Evolutionary conservation across 2,329 filamentous ascomycete genomes (phyloP).

Genomic region (Aureobasidium leucospermi): DNA sequence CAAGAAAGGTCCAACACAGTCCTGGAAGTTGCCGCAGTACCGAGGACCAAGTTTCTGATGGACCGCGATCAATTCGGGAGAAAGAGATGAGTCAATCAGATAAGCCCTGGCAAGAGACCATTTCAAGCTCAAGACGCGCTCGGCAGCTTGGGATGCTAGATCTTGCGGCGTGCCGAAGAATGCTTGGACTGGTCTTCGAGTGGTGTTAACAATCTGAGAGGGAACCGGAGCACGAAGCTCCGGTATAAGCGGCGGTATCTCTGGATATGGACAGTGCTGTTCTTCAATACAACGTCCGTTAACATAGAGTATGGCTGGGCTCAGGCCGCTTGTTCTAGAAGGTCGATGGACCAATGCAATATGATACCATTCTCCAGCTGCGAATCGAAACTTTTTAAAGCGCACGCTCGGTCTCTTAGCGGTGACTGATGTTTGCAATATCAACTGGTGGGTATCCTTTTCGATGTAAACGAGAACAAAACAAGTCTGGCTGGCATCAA

Average conservation of each 20-base stretch:
- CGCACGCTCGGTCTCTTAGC: constrained; percentile 81
- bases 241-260: constrained; percentile 51
- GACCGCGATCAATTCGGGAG: constrained; percentile 86
- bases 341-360: constrained; percentile 79
- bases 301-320: constrained; percentile 81
- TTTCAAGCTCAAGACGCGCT: constrained; percentile 62
- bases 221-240: background rate
- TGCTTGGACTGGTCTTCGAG: constrained; percentile 62
- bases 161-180: constrained; percentile 91
- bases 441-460: constrained; percentile 86
- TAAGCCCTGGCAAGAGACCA: constrained; percentile 90
- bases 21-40: constrained; percentile 94
- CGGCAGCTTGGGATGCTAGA: constrained; percentile 35
- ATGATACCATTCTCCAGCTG: constrained; percentile 81
- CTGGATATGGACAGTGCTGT: constrained; percentile 79
- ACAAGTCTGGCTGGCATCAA: constrained; percentile 84
- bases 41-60: constrained; percentile 82
- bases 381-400: constrained; percentile 77
- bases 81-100: constrained; percentile 77
- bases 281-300: constrained; percentile 93
- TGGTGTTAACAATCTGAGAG: constrained; percentile 1
- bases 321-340: constrained; percentile 64
- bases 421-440: constrained; percentile 88
- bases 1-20: constrained; percentile 90
- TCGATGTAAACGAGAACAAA: constrained; percentile 93